Evolutionary conservation across 2,329 filamentous ascomycete species (phyloP).

Genomic region (Hypoxylon sp.): DNA sequence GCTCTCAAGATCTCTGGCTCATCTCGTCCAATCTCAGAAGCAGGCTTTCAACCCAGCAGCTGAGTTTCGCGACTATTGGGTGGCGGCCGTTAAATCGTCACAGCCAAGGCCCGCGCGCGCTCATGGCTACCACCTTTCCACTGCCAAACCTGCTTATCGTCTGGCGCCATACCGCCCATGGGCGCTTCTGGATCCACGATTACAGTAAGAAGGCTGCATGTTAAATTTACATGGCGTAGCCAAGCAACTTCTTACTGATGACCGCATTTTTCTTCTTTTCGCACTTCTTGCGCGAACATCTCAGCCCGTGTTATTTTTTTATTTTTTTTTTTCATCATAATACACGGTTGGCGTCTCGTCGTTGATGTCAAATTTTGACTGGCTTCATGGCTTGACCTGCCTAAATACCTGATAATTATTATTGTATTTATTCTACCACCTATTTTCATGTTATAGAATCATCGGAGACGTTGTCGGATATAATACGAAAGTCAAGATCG

Average conservation of each 20-base stretch:
- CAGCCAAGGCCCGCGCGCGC: slow-evolving; percentile 19
- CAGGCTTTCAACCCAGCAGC: background rate
- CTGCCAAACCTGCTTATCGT: background rate
- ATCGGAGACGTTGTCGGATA: background rate
- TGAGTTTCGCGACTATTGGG: slow-evolving; percentile 15
- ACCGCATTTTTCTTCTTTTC: background rate
- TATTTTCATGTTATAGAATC: background rate
- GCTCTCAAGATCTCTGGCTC: background rate
- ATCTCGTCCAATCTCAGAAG: background rate
- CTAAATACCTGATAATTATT: background rate
- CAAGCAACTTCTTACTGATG: background rate
- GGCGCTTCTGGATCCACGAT: background rate
- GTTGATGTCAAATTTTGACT: background rate
- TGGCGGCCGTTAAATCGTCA: slow-evolving; percentile 11
- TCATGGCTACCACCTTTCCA: slow-evolving; percentile 9
- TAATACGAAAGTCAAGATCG: background rate
- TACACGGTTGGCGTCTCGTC: too few species aligned
- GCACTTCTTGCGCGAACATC: background rate
- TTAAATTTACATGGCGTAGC: too few species aligned
- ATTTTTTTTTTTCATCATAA: background rate
- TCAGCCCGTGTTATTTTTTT: background rate
- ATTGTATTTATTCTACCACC: background rate
- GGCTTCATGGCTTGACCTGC: too few species aligned
- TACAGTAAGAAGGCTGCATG: background rate
- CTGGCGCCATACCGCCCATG: background rate